phyloP scores from a whole-genome alignment of 768 basidiomycete species.

The Lactifluus volemus region DNA sequence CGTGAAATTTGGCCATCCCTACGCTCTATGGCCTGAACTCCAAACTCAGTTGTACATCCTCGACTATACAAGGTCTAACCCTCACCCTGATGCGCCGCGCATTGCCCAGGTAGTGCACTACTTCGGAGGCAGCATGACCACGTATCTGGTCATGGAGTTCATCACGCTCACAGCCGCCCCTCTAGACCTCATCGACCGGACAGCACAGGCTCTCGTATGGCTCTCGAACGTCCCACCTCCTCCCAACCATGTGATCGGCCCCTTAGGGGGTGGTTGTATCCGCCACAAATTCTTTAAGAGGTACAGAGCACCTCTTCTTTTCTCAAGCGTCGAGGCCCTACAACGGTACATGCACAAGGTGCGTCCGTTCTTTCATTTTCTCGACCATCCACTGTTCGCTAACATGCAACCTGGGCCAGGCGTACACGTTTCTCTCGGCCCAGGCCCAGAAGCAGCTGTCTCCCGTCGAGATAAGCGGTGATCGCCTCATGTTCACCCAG shows the following conservation, averaged over 20 bases:
- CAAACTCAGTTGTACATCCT: background rate
- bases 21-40: background rate
- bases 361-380: background rate
- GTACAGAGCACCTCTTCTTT: background rate
- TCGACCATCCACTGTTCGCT: background rate
- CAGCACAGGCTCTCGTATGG: background rate
- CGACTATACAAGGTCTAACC: background rate
- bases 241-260: background rate
- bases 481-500: constrained; percentile 26
- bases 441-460: background rate
- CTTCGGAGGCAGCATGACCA: background rate
- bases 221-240: background rate
- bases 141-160: background rate
- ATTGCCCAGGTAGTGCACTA: background rate
- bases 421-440: background rate
- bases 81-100: background rate
- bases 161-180: background rate
- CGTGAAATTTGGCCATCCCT: background rate
- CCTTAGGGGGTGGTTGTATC: background rate
- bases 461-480: constrained; percentile 13
- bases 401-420: background rate
- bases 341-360: background rate
- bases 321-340: background rate
- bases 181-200: background rate
- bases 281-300: background rate